Percentiles rank a stretch among this genome's conserved stretches.
These are phyloP conservation scores for Mycena alexandri DNA, from an alignment of 768 basidiomycete genomes.

Conservation along the genomic window DNA sequence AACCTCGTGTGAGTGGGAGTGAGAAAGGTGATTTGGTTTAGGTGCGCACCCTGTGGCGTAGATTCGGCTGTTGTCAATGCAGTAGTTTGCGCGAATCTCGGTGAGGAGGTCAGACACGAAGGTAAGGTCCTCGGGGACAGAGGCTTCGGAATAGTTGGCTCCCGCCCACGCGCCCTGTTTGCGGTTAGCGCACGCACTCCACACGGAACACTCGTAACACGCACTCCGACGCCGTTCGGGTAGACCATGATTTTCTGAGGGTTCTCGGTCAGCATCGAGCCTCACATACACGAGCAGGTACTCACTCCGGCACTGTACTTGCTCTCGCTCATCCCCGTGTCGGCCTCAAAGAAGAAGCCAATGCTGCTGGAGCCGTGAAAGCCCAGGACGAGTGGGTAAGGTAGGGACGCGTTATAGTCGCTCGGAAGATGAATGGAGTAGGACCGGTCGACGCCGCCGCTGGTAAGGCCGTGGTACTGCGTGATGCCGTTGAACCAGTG, in stretches of 20 bases:
- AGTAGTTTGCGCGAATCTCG: constrained; percentile 19
- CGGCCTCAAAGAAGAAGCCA: constrained; percentile 29
- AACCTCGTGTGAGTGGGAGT: too few relatives aligned
- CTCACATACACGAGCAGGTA: neutral
- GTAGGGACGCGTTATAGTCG: constrained; percentile 23
- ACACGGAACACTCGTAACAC: neutral
- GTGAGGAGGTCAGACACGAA: constrained; percentile 29
- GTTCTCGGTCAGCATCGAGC: neutral
- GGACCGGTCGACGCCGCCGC: constrained; percentile 6
- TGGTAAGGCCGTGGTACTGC: constrained; percentile 12
- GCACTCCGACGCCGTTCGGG: constrained; percentile 28
- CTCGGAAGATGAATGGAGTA: constrained; percentile 31
- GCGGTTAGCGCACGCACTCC: neutral
- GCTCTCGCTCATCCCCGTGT: constrained; percentile 25
- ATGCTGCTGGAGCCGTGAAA: constrained; percentile 28
- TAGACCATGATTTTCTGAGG: constrained; percentile 35
- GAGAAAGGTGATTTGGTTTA: too few relatives aligned
- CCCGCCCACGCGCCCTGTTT: constrained; percentile 32
- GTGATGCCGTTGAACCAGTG: constrained; percentile 28
- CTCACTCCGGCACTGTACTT: constrained; percentile 21
- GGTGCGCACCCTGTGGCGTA: constrained; percentile 24
- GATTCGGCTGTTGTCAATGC: constrained; percentile 24
- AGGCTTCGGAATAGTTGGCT: constrained; percentile 24
- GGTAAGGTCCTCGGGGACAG: constrained; percentile 24
- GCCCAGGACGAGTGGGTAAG: constrained; percentile 25